Conservation (phyloP, 495 filamentous ascomycete genomes). For the Penicillium malachiteum region DNA sequence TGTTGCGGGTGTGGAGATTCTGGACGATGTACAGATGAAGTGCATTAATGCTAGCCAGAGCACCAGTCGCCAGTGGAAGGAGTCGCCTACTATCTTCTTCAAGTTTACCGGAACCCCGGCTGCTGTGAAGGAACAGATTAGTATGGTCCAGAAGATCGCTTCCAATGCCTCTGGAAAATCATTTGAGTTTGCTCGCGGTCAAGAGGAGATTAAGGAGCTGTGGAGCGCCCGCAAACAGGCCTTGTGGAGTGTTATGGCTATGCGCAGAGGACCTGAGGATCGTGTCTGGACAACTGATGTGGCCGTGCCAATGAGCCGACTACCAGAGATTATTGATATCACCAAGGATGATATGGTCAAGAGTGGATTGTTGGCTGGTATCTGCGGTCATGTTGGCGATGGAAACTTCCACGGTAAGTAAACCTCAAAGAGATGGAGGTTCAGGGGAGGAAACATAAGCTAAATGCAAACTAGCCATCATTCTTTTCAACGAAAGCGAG, state of each 20-base stretch:
- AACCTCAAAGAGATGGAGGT: background rate
- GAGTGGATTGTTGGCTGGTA: constrained; percentile 56
- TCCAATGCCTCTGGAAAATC: constrained; percentile 45
- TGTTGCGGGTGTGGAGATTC: constrained; percentile 62
- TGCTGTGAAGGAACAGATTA: constrained; percentile 59
- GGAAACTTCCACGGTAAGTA: constrained; percentile 63
- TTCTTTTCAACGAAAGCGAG: constrained; percentile 58
- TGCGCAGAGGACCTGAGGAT: constrained; percentile 53
- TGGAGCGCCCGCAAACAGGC: constrained; percentile 64
- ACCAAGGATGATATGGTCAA: constrained; percentile 58
- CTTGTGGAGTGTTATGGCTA: constrained; percentile 60
- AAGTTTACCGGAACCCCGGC: constrained; percentile 62
- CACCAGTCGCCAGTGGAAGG: constrained; percentile 57
- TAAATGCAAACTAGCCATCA: constrained; percentile 39
- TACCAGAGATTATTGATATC: constrained; percentile 63
- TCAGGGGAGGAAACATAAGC: too few relatives aligned
- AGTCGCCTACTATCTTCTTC: constrained; percentile 64
- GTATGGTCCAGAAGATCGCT: constrained; percentile 55
- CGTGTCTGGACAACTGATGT: constrained; percentile 68
- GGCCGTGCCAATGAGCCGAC: constrained; percentile 60
- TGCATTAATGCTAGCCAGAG: constrained; percentile 60
- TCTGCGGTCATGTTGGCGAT: constrained; percentile 69
- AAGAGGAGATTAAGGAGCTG: constrained; percentile 55
- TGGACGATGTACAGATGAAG: constrained; percentile 66
- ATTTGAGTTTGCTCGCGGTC: constrained; percentile 60